Base-by-base conservation (phyloP, 441 rosid species). In the Iberis amara region DNA sequence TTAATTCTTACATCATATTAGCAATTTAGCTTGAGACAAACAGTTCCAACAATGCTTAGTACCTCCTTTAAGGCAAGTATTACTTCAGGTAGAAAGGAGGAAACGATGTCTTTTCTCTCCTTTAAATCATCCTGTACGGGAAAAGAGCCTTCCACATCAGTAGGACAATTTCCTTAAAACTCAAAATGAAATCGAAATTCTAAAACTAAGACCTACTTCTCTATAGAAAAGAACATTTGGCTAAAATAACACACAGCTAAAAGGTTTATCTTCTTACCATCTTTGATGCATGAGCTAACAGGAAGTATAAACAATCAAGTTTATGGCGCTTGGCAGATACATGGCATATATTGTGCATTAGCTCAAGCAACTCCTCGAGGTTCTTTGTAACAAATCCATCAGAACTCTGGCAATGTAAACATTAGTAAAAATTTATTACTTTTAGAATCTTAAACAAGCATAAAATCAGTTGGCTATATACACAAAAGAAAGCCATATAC, bases 1-100 rank as follows among this genome's bases (percentile, higher is more conserved):
- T 48, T 9, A 28, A 43, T 47, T 30, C 50, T 48, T 30, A 54
- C 54, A 52, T 46, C 2, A 48, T 26, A 21, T 15, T 26, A 48
- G 47, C 37, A 35, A 30, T 18, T 18, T 18, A 18, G 1, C 21
- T 18, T 18, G 24, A 65, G 12, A 52, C 13, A 44, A 37, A 45
- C 39, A 47, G 38, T 32, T 45, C 46, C 33, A 32, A 35, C 21
- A 18, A 24, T 39, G 73, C 6, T 49, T 47, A 5, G 13, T 81
- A 89, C 98, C 95, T 92, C 98, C 77, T 92, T 89, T 62, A 92
- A 51, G 43, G 96, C 80, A 68, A 89, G 85, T 62, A 84, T 73
- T 68, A 92, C 84, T 62, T 89, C 98, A 5, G 94, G 30, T 31
- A 92, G 80, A 67, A 92, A 86, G 39, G 95, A 75, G 66, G 77